These are phyloP conservation scores for Coleophoma eucalyptorum DNA, from an alignment of 2,329 filamentous ascomycete species.

Conservation along the genomic window DNA sequence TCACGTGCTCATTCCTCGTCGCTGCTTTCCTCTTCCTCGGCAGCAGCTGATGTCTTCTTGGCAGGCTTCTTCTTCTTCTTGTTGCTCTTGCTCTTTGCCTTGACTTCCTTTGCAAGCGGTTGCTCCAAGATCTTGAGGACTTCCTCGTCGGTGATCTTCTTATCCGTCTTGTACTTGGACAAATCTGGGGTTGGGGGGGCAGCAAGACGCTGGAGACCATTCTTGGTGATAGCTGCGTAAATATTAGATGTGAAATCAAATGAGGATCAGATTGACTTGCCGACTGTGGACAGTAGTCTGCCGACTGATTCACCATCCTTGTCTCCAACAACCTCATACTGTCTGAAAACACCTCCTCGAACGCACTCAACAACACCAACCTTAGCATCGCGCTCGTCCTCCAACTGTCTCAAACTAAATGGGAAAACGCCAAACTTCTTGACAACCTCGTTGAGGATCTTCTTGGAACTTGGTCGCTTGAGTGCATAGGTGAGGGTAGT, in stretches of 20 bases:
- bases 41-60: constrained; percentile 33
- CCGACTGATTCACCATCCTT: constrained; percentile 84
- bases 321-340: constrained; percentile 94
- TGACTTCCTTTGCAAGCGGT: constrained; percentile 81
- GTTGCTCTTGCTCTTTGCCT: constrained; percentile 91
- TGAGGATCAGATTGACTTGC: constrained; percentile 52
- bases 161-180: constrained; percentile 85
- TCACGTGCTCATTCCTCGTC: constrained; percentile 32
- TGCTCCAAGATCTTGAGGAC: constrained; percentile 91
- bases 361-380: constrained; percentile 96
- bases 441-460: constrained; percentile 88
- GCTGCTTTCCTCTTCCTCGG: constrained; percentile 25
- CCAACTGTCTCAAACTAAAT: constrained; percentile 94
- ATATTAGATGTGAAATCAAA: constrained; percentile 17
- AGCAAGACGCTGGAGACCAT: constrained; percentile 84
- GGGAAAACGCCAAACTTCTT: constrained; percentile 98
- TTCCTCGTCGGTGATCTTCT: constrained; percentile 97
- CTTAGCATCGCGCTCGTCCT: constrained; percentile 94
- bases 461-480: constrained; percentile 90
- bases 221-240: constrained; percentile 85
- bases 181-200: constrained; percentile 73
- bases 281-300: constrained; percentile 84
- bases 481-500: constrained; percentile 88
- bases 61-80: constrained; percentile 55
- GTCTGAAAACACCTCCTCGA: constrained; percentile 83